phyloP scores from a whole-genome alignment of 208 protist genomes.

The Wallacemonas collosoma region DNA sequence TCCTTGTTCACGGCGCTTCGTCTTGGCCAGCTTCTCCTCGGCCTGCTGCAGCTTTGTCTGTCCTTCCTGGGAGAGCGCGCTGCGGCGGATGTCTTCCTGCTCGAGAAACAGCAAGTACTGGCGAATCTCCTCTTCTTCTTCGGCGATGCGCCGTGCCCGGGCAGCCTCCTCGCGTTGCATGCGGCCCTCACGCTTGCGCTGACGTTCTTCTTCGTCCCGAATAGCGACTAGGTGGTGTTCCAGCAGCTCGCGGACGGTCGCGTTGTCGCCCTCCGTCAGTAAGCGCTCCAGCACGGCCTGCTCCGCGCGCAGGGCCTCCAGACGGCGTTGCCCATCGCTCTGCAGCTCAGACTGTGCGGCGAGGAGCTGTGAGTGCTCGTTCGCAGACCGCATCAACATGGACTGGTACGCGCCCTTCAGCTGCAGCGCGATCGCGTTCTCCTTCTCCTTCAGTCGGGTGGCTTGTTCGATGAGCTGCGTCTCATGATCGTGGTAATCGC shows the following conservation, averaged over 20 bases:
- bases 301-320: slow-evolving; percentile 28
- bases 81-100: slow-evolving; percentile 52
- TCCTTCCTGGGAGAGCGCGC: slow-evolving; percentile 37
- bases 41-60: slow-evolving; percentile 44
- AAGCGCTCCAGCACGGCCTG: slow-evolving; percentile 15
- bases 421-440: slow-evolving; percentile 20
- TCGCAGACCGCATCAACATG: slow-evolving; percentile 33
- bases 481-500: slow-evolving; percentile 38
- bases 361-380: slow-evolving; percentile 37
- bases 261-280: slow-evolving; percentile 17
- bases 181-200: slow-evolving; percentile 16
- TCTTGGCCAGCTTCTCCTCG: slow-evolving; percentile 44
- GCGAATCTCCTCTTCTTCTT: slow-evolving; percentile 60
- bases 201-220: slow-evolving; percentile 19
- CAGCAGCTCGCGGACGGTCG: slow-evolving; percentile 26
- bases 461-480: slow-evolving; percentile 38
- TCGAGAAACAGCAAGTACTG: slow-evolving; percentile 60
- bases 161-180: slow-evolving; percentile 22
- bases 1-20: slow-evolving; percentile 45
- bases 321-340: slow-evolving; percentile 31
- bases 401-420: slow-evolving; percentile 30
- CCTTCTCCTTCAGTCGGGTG: slow-evolving; percentile 28
- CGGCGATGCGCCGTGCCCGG: slow-evolving; percentile 25
- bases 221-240: slow-evolving; percentile 22
- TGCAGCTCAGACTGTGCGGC: slow-evolving; percentile 36